Evolutionary conservation across 106 monocot species (phyloP).

Genomic region (Posidonia australis): DNA sequence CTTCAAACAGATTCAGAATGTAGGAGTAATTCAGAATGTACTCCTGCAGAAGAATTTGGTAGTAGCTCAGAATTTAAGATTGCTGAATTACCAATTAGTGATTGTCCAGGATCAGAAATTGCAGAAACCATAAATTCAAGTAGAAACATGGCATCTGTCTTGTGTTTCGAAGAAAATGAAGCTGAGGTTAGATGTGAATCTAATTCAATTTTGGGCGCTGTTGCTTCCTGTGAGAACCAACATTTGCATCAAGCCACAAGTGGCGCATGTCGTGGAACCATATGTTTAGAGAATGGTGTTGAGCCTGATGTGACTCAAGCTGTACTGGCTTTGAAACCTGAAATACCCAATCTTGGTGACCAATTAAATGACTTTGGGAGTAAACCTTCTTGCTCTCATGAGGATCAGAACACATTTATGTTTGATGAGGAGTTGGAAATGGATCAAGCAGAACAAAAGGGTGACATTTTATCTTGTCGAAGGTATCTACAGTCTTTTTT

Average conservation of each 20-base stretch:
- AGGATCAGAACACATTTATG: slow-evolving; percentile 72
- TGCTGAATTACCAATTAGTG: slow-evolving; percentile 10
- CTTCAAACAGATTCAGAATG: not conserved
- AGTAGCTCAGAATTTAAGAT: not conserved
- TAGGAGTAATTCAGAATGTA: not conserved
- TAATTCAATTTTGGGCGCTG: not conserved
- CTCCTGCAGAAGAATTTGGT: slow-evolving; percentile 12
- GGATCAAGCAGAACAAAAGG: slow-evolving; percentile 33
- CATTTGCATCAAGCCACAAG: not conserved
- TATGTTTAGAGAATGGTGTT: not conserved
- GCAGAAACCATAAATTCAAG: not conserved
- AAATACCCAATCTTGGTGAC: slow-evolving; percentile 10
- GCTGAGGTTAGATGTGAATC: not conserved
- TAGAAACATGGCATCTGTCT: slow-evolving; percentile 6
- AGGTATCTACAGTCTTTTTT: slow-evolving; percentile 28
- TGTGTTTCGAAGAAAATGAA: slow-evolving; percentile 4
- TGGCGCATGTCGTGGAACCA: not conserved
- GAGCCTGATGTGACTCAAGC: not conserved
- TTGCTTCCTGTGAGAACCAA: slow-evolving; percentile 2
- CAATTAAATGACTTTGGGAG: slow-evolving; percentile 23
- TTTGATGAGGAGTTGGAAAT: slow-evolving; percentile 90
- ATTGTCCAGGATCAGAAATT: slow-evolving; percentile 7
- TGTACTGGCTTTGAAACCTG: slow-evolving; percentile 6
- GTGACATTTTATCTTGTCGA: slow-evolving; percentile 17
- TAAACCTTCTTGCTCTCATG: slow-evolving; percentile 21